Conservation (phyloP, 2,329 filamentous ascomycete species). For the Niveomyces coronatus region DNA sequence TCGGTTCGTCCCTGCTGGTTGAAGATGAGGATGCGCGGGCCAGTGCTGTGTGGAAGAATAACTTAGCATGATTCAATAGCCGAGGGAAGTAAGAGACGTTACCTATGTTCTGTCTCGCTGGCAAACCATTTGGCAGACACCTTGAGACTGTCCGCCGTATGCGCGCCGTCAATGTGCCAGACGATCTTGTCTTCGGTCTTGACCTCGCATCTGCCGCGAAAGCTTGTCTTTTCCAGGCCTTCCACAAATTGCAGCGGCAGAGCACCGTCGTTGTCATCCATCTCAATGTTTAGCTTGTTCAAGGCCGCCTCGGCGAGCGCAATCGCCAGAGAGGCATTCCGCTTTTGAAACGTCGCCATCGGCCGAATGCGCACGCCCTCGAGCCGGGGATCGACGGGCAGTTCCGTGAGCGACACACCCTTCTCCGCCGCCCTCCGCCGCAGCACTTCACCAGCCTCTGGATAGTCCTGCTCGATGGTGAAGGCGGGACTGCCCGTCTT, state of each 20-base stretch:
- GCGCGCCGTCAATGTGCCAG: constrained; percentile 90
- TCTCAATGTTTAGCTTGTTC: constrained; percentile 28
- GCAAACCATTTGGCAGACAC: constrained; percentile 78
- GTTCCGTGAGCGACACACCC: constrained; percentile 33
- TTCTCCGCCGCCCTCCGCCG: constrained; percentile 42
- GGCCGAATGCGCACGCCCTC: constrained; percentile 37
- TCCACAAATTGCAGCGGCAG: constrained; percentile 56
- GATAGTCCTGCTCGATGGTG: constrained; percentile 42
- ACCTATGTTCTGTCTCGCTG: constrained; percentile 29
- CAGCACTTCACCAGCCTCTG: constrained; percentile 35
- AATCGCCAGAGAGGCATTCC: constrained; percentile 44
- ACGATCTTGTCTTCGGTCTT: constrained; percentile 45
- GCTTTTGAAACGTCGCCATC: constrained; percentile 46
- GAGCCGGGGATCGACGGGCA: constrained; percentile 37
- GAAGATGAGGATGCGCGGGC: constrained; percentile 60
- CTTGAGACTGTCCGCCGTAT: constrained; percentile 82
- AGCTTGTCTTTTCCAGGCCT: constrained; percentile 65
- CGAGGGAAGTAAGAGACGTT: too few relatives aligned
- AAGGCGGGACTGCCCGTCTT: constrained; percentile 50
- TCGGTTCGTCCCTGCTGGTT: constrained; percentile 63
- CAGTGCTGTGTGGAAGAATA: constrained; percentile 17
- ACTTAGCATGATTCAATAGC: too few relatives aligned
- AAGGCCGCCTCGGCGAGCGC: constrained; percentile 42
- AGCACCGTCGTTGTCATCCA: constrained; percentile 15
- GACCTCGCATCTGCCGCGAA: constrained; percentile 68